Evolutionary conservation across 2,329 filamentous ascomycete species (phyloP).

Genomic region (Fusarium pininemorale): DNA sequence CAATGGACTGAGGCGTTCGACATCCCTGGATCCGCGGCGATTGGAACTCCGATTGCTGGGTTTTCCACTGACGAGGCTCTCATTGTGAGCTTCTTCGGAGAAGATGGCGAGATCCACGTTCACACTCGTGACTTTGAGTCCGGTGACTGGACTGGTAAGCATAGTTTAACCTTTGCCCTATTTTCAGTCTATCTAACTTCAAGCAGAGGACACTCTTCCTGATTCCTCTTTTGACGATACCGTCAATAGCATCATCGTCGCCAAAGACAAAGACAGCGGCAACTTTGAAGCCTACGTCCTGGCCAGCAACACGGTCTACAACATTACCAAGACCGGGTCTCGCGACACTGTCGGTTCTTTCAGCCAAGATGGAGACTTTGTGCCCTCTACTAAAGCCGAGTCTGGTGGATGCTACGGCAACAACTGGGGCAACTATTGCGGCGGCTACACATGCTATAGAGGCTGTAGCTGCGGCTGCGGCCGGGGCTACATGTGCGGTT

Average conservation of each 20-base stretch:
- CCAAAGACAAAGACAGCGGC: neutral
- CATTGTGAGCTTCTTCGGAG: neutral
- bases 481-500: neutral
- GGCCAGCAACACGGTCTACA: neutral
- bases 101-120: neutral
- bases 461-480: neutral
- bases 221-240: neutral
- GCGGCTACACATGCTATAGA: neutral
- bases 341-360: neutral
- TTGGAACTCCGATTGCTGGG: neutral
- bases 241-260: neutral
- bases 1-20: neutral
- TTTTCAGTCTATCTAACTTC: neutral
- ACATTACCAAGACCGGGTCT: neutral
- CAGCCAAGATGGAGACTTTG: neutral
- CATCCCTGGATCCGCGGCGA: neutral
- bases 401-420: neutral
- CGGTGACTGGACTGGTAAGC: neutral
- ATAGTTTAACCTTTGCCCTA: fast-evolving
- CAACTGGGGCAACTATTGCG: neutral
- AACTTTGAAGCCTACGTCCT: neutral
- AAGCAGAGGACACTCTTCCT: neutral
- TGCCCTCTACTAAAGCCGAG: neutral
- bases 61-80: neutral
- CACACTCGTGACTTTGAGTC: neutral